A percentile compares a stretch with the other conserved stretches of the same genome.
phyloP scores from a whole-genome alignment of 2,329 filamentous ascomycete genomes.

The Boeremia lycopersici region DNA sequence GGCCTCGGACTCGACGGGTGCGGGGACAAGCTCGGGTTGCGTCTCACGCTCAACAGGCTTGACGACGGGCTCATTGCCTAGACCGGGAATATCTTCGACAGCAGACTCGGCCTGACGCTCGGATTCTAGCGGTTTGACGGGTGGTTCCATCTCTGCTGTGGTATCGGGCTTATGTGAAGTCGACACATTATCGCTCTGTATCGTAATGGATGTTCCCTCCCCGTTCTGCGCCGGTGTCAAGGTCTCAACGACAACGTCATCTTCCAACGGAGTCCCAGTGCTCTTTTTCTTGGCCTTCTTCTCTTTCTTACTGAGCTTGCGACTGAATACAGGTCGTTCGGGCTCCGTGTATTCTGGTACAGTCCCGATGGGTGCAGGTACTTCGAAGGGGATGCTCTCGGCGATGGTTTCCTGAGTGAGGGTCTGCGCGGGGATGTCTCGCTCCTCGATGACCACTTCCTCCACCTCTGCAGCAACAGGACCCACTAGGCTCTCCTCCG shows the following conservation, averaged over 20 bases:
- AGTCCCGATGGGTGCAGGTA: not conserved
- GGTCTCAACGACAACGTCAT: slow-evolving; percentile 2
- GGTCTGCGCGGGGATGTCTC: not conserved
- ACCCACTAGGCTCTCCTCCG: not conserved
- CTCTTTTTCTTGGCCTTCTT: slow-evolving; percentile 38
- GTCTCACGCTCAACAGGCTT: not conserved
- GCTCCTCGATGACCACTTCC: not conserved
- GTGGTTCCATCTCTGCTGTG: not conserved
- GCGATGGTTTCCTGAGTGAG: not conserved
- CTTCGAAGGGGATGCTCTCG: not conserved
- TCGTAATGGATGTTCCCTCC: not conserved
- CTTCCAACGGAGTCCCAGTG: slow-evolving; percentile 6
- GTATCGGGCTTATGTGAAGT: not conserved
- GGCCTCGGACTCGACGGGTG: slow-evolving; percentile 8
- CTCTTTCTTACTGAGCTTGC: slow-evolving; percentile 45
- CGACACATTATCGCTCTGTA: not conserved
- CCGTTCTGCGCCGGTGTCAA: not conserved
- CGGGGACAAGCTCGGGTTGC: slow-evolving; percentile 7
- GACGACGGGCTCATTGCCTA: not conserved
- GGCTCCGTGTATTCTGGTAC: slow-evolving; percentile 2
- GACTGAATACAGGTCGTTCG: slow-evolving; percentile 27
- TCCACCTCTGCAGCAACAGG: not conserved
- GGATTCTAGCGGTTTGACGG: not conserved
- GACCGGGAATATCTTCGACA: not conserved
- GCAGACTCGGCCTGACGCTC: not conserved